Conservation (phyloP, 129 eudicot species). For the Lactuca sativa region DNA sequence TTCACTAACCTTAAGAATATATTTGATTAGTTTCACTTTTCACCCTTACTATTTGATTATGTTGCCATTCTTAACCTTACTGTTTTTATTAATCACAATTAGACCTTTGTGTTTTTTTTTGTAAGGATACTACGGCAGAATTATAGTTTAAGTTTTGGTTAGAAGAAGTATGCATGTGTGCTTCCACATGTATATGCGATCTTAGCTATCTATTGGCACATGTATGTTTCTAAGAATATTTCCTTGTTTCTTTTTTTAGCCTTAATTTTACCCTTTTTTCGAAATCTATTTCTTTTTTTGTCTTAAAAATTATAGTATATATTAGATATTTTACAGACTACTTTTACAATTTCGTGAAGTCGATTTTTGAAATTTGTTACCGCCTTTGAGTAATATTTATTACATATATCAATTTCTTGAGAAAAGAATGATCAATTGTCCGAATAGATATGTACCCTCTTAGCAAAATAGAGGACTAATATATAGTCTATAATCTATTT, state of each 20-base stretch:
- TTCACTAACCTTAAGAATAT: slow-evolving; percentile 31
- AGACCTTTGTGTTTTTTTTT: slow-evolving; percentile 31
- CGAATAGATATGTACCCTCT: too few species aligned
- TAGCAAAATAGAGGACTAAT: neutral
- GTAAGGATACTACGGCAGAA: slow-evolving; percentile 18
- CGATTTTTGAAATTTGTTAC: neutral
- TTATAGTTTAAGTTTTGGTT: slow-evolving; percentile 30
- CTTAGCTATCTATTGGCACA: slow-evolving; percentile 25
- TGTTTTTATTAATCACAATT: slow-evolving; percentile 27
- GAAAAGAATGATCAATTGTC: neutral
- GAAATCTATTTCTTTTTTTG: neutral
- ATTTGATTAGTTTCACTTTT: slow-evolving; percentile 29
- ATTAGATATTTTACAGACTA: neutral
- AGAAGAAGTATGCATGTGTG: slow-evolving; percentile 39
- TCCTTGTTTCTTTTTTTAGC: slow-evolving; percentile 18
- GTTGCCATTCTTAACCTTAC: slow-evolving; percentile 20
- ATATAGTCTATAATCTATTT: neutral
- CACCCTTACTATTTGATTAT: slow-evolving; percentile 31
- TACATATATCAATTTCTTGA: neutral
- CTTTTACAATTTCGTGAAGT: neutral
- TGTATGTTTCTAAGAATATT: neutral
- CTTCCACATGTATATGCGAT: slow-evolving; percentile 30
- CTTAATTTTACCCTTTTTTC: neutral
- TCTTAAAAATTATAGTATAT: neutral
- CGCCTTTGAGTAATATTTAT: neutral